Base-by-base conservation (phyloP, 1,139 yeast genomes). In the Taphrina confusa region DNA sequence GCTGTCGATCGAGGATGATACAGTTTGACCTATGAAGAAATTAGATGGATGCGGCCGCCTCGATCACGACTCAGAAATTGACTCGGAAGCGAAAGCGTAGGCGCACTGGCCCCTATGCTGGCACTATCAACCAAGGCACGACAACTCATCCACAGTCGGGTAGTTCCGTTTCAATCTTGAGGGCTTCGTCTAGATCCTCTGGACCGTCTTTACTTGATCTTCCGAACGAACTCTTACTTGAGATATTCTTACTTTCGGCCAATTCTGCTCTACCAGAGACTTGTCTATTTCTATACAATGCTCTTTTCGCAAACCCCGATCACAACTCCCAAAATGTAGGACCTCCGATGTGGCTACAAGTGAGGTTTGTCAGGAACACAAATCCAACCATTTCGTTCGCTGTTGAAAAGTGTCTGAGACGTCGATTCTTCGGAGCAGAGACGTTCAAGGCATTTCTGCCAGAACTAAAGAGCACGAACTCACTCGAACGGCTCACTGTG, bases 341-440 rank as follows among this genome's bases (percentile, higher is more conserved):
- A n/a, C 58, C 58, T 3, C 51, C 58, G 3, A 27, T 54, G 23
- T 54, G 58, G 58, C n/a, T 54, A 11, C 58, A 54, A 28, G 23
- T 40, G 20, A 18, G 36, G 8, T 54, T 54, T 16, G 42, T 54
- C 18, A 34, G 14, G 9, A 42, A 44, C 14, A 16, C 40, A 25
- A 44, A 44, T 28, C 58, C 58, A 2, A 28, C 39, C 44, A 22
- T 54, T n/a, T 27, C 50, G 4, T 44, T 54, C 23, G 58, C 58
- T 18, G 37, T 54, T 18, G 40, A 54, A 36, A 54, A 44, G 28
- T 45, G 51, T 30, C 31, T 54, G 8, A 42, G 58, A 18, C 51
- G 50, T 8, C 58, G 58, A 27, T 54, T 54, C 37, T 54, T 45
- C 31, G 31, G 51, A 12, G 25, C 51, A 11, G 51, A 27, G 5